Evolutionary conservation across 2,329 filamentous ascomycete genomes (phyloP).

Genomic region (Calonectria hawksworthii): DNA sequence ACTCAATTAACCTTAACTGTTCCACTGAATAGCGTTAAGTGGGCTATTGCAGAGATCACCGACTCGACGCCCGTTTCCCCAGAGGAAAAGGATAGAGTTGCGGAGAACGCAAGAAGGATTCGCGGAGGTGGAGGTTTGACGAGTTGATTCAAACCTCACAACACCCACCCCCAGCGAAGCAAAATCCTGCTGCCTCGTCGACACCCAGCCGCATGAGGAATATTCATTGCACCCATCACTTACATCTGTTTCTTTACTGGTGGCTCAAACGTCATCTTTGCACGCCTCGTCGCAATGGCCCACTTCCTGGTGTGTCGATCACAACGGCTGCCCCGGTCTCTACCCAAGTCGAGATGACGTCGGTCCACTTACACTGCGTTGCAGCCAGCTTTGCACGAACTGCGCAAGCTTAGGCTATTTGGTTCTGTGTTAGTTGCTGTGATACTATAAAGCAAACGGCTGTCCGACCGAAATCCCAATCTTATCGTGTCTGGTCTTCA

Average conservation of each 20-base stretch:
- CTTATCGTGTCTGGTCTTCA: background rate
- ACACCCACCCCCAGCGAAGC: background rate
- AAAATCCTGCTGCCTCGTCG: constrained; percentile 5
- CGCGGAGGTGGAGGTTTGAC: background rate
- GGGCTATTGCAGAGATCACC: background rate
- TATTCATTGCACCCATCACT: background rate
- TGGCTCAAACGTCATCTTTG: constrained; percentile 8
- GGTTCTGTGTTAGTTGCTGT: background rate
- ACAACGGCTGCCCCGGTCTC: background rate
- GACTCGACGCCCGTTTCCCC: background rate
- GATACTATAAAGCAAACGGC: background rate
- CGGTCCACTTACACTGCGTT: background rate
- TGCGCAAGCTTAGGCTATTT: background rate
- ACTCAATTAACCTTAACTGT: background rate
- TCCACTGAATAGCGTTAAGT: constrained; percentile 6
- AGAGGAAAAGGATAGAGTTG: constrained; percentile 3
- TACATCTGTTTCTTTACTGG: background rate
- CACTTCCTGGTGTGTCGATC: constrained; percentile 11
- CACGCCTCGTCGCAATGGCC: background rate
- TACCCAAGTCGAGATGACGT: constrained; percentile 7
- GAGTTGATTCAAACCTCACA: background rate
- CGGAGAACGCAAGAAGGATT: constrained; percentile 1
- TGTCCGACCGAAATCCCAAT: background rate
- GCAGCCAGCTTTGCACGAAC: background rate
- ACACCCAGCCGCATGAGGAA: background rate